Evolutionary conservation across 352 stramenopile species (phyloP).

Genomic region (Aphanomyces invadans): DNA sequence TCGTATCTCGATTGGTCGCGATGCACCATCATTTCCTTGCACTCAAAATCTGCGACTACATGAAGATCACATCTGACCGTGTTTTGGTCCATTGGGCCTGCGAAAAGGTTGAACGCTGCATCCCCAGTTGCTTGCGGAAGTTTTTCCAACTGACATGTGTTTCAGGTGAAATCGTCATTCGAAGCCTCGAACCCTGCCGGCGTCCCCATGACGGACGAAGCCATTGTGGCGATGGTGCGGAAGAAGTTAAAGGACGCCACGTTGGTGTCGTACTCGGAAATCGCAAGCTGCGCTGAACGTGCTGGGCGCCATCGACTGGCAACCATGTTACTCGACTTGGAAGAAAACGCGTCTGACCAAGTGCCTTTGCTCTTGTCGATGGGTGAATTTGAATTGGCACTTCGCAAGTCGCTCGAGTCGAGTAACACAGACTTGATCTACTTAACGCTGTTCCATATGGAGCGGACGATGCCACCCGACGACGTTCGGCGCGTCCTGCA

Average conservation of each 20-base stretch:
- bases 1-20: conserved; percentile 75
- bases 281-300: conserved; percentile 71
- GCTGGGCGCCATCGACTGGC: conserved; percentile 75
- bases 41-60: conserved; percentile 87
- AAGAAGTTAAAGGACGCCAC: conserved; percentile 78
- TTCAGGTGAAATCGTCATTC: conserved; percentile 22
- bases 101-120: conserved; percentile 67
- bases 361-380: conserved; percentile 86
- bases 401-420: conserved; percentile 83
- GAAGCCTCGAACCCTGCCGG: neutral
- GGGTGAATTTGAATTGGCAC: conserved; percentile 84
- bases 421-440: conserved; percentile 87
- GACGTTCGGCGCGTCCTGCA: conserved; percentile 72
- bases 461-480: conserved; percentile 66
- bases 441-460: conserved; percentile 83
- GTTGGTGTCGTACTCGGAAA: conserved; percentile 74
- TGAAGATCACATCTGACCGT: conserved; percentile 80
- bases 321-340: conserved; percentile 85
- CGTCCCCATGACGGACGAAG: conserved; percentile 43
- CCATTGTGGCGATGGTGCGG: conserved; percentile 72
- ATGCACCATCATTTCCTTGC: conserved; percentile 84
- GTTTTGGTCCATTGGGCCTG: conserved; percentile 88
- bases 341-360: conserved; percentile 81
- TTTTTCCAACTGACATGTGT: too few relatives aligned
- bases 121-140: too few relatives aligned